Evolutionary conservation across 768 basidiomycete species (phyloP).

Genomic region (Coprinopsis marcescibilis): DNA sequence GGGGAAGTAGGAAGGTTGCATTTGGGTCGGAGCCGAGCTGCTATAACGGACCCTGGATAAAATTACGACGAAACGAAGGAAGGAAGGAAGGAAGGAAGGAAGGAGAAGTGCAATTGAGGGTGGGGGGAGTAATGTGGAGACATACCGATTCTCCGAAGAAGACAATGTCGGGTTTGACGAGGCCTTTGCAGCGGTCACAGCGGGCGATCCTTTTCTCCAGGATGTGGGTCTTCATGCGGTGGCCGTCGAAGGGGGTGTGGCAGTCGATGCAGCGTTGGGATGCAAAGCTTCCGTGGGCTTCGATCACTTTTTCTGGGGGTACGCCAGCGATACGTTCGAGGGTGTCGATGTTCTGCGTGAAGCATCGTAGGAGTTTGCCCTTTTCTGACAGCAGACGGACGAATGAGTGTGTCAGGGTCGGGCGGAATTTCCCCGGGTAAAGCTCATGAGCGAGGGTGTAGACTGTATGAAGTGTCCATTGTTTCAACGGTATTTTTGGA

Average conservation of each 20-base stretch:
- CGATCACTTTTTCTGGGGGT: conserved; percentile 67
- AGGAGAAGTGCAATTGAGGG: neutral
- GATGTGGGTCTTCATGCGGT: conserved; percentile 63
- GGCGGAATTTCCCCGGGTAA: conserved; percentile 85
- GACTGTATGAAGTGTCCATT: conserved; percentile 37
- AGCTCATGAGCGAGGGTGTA: conserved; percentile 92
- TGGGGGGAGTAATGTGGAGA: conserved; percentile 5
- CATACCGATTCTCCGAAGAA: conserved; percentile 82
- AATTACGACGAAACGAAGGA: neutral
- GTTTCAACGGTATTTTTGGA: neutral
- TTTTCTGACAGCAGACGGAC: conserved; percentile 74
- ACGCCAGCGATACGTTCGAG: conserved; percentile 83
- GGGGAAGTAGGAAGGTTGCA: too few relatives aligned
- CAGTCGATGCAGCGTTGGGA: conserved; percentile 81
- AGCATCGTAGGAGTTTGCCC: conserved; percentile 65
- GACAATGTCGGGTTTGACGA: conserved; percentile 92
- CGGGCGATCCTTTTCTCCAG: conserved; percentile 57
- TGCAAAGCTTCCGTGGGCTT: conserved; percentile 97
- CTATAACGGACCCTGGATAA: neutral
- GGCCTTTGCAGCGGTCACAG: conserved; percentile 62
- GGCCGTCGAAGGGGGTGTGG: conserved; percentile 47
- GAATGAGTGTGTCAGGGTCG: conserved; percentile 88
- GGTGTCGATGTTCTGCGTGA: conserved; percentile 92
- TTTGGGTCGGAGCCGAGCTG: neutral
- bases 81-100: neutral